Evolutionary conservation across 768 basidiomycete genomes (phyloP).

Genomic region (Lactarius vividus): DNA sequence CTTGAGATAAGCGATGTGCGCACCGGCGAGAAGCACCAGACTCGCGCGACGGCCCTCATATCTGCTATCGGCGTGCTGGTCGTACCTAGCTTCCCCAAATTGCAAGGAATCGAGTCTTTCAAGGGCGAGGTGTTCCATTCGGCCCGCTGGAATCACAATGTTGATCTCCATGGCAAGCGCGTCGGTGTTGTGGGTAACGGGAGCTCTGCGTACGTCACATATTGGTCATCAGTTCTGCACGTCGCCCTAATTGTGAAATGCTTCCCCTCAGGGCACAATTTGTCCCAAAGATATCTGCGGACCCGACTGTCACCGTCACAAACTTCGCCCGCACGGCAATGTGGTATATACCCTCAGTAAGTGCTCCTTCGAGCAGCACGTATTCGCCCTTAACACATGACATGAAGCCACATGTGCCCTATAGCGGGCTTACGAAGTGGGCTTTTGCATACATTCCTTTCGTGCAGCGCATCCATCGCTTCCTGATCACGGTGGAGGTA

Average conservation of each 20-base stretch:
- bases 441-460: slow-evolving; percentile 52
- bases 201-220: slow-evolving; percentile 45
- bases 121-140: slow-evolving; percentile 54
- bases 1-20: slow-evolving; percentile 28
- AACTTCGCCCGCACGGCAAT: slow-evolving; percentile 57
- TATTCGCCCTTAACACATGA: neutral
- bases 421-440: slow-evolving; percentile 46
- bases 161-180: slow-evolving; percentile 48
- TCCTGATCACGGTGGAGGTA: slow-evolving; percentile 46
- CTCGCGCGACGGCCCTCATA: slow-evolving; percentile 32
- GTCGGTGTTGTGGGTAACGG: slow-evolving; percentile 64
- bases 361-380: neutral
- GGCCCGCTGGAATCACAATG: slow-evolving; percentile 52
- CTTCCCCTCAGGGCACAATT: slow-evolving; percentile 40
- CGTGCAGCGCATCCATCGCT: slow-evolving; percentile 45
- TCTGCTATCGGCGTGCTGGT: slow-evolving; percentile 33
- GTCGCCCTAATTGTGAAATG: neutral
- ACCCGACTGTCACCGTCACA: slow-evolving; percentile 47
- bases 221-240: neutral
- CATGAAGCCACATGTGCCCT: slow-evolving; percentile 35
- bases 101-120: slow-evolving; percentile 38
- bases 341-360: slow-evolving; percentile 53
- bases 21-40: slow-evolving; percentile 16
- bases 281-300: slow-evolving; percentile 48
- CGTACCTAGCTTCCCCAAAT: slow-evolving; percentile 30